Conservation (phyloP, 2,329 filamentous ascomycete species). For the Pseudogymnoascus sp. region DNA sequence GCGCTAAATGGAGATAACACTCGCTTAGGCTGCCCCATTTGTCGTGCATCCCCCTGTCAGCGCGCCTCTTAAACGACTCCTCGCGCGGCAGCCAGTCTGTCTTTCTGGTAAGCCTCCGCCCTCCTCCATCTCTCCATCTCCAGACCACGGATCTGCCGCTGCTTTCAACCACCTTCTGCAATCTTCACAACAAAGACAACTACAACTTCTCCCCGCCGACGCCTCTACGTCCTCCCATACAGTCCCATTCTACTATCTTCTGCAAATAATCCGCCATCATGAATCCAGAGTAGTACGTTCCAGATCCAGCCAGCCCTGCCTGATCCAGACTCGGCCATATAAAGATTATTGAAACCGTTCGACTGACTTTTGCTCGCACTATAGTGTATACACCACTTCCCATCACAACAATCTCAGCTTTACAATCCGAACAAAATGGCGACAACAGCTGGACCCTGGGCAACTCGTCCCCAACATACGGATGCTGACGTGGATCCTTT, state of each 20-base stretch:
- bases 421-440: constrained; percentile 12
- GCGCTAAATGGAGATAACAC: constrained; percentile 8
- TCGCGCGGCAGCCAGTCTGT: constrained; percentile 10
- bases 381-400: constrained; percentile 21
- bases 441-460: neutral
- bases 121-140: constrained; percentile 11
- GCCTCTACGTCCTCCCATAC: neutral
- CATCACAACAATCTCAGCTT: constrained; percentile 18
- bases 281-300: constrained; percentile 67
- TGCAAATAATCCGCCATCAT: constrained; percentile 44
- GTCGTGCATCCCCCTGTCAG: neutral
- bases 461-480: neutral
- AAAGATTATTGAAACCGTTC: neutral
- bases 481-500: constrained; percentile 21
- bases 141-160: constrained; percentile 7
- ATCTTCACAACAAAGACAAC: neutral
- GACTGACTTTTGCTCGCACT: constrained; percentile 12
- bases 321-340: constrained; percentile 5
- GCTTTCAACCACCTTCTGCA: neutral
- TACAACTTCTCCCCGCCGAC: neutral
- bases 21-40: constrained; percentile 12
- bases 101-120: constrained; percentile 11
- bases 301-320: neutral
- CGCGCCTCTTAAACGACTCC: constrained; percentile 11
- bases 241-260: constrained; percentile 10